phyloP scores from a whole-genome alignment of 1,284 basidiomycete species.

The Meira nashicola region DNA sequence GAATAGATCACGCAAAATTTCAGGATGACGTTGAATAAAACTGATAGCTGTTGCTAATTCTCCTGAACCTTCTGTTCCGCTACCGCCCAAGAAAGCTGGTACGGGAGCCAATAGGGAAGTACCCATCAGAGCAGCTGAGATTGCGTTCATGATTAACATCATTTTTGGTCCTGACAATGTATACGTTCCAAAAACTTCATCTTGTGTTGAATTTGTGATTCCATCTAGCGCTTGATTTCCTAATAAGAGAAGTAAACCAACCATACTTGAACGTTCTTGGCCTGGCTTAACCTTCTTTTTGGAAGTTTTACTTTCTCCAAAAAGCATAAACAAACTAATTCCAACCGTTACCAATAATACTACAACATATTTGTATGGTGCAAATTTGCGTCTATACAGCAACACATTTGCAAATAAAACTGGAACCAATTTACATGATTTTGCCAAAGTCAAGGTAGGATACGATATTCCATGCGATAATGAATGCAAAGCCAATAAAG shows the following conservation, averaged over 20 bases:
- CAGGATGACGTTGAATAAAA: slow-evolving; percentile 76
- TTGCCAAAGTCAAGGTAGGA: slow-evolving; percentile 96
- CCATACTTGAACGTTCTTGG: slow-evolving; percentile 18
- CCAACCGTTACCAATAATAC: slow-evolving; percentile 70
- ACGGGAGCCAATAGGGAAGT: slow-evolving; percentile 61
- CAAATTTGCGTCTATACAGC: slow-evolving; percentile 53
- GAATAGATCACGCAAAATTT: slow-evolving; percentile 69
- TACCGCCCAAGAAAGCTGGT: slow-evolving; percentile 57
- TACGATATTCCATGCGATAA: slow-evolving; percentile 87
- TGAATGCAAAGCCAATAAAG: slow-evolving; percentile 90
- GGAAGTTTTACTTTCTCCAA: slow-evolving; percentile 59
- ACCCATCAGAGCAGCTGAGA: slow-evolving; percentile 54
- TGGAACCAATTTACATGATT: slow-evolving; percentile 95
- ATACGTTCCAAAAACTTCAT: slow-evolving; percentile 80
- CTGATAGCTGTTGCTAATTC: slow-evolving; percentile 24
- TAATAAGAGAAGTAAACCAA: slow-evolving; percentile 64
- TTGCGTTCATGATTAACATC: slow-evolving; percentile 96
- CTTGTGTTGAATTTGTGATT: slow-evolving; percentile 93
- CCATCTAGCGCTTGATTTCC: slow-evolving; percentile 89
- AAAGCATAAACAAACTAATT: slow-evolving; percentile 91
- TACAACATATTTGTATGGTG: slow-evolving; percentile 51
- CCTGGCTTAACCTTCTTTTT: slow-evolving; percentile 50
- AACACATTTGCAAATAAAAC: slow-evolving; percentile 90
- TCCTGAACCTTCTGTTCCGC: slow-evolving; percentile 21
- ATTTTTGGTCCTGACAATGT: slow-evolving; percentile 86